These are phyloP conservation scores for Aspergillus sp. DNA, from an alignment of 2,329 filamentous ascomycete species.

Conservation along the genomic window DNA sequence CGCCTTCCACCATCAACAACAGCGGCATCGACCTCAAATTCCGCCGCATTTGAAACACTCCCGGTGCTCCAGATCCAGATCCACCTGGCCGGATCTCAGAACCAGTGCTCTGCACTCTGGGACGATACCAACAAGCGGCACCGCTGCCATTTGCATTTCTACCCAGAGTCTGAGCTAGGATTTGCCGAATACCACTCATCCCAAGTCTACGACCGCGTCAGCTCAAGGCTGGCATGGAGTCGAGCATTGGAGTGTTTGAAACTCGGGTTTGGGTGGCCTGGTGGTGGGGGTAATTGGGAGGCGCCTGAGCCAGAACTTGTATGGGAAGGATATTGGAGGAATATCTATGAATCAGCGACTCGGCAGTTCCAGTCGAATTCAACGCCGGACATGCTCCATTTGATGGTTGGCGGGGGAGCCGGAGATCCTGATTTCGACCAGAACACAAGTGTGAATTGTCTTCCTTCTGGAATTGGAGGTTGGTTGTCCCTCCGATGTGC, in stretches of 20 bases:
- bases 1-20: conserved; percentile 24
- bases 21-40: conserved; percentile 9
- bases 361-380: background rate
- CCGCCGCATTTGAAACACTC: conserved; percentile 16
- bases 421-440: conserved; percentile 13
- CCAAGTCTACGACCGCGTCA: conserved; percentile 58
- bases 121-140: conserved; percentile 31
- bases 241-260: conserved; percentile 60
- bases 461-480: conserved; percentile 40
- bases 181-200: conserved; percentile 68
- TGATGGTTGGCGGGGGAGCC: conserved; percentile 15
- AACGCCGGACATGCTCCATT: conserved; percentile 15
- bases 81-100: conserved; percentile 53
- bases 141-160: conserved; percentile 47
- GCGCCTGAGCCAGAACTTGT: conserved; percentile 38
- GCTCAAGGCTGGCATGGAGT: conserved; percentile 64
- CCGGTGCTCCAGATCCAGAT: conserved; percentile 49
- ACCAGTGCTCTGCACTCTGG: conserved; percentile 31
- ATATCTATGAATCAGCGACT: conserved; percentile 11
- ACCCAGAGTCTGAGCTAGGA: conserved; percentile 56
- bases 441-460: conserved; percentile 32
- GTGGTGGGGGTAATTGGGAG: conserved; percentile 27
- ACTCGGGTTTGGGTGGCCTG: conserved; percentile 54
- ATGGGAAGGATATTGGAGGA: conserved; percentile 39
- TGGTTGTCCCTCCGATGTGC: conserved; percentile 8